A percentile compares a stretch with the other conserved stretches of the same genome.
These are phyloP conservation scores for Pseudogymnoascus sp. DNA, from an alignment of 2,329 filamentous ascomycete genomes.

Conservation along the genomic window DNA sequence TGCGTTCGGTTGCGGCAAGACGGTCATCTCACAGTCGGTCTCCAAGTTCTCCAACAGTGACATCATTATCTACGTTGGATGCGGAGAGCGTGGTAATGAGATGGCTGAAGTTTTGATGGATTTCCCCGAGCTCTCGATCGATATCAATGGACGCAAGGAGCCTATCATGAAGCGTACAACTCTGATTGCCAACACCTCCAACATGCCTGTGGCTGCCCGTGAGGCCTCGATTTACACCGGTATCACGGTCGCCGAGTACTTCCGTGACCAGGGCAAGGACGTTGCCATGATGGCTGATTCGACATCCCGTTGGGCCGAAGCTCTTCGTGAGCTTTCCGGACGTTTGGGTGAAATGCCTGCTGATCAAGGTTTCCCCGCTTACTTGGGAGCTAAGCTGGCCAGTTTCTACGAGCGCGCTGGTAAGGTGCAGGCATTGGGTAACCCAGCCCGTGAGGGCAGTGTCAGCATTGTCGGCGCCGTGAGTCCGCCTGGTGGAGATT, in stretches of 20 bases:
- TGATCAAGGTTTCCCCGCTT: slow-evolving; percentile 98
- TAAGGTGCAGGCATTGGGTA: slow-evolving; percentile 75
- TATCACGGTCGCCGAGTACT: slow-evolving; percentile 92
- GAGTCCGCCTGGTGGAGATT: slow-evolving; percentile 95
- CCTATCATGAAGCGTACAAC: slow-evolving; percentile 99
- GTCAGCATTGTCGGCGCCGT: slow-evolving; percentile 97
- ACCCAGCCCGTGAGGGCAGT: slow-evolving; percentile 79
- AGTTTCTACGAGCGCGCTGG: slow-evolving; percentile 99
- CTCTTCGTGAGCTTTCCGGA: slow-evolving; percentile 95
- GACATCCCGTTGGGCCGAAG: slow-evolving; percentile 95
- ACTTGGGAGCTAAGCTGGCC: slow-evolving; percentile 90
- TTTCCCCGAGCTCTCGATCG: slow-evolving; percentile 95
- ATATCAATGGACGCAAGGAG: slow-evolving; percentile 88
- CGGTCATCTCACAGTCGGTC: slow-evolving; percentile 95
- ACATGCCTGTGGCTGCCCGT: slow-evolving; percentile 98
- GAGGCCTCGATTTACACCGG: slow-evolving; percentile 98
- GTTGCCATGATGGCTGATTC: slow-evolving; percentile 99
- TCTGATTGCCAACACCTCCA: slow-evolving; percentile 97
- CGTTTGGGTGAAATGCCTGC: slow-evolving; percentile 99
- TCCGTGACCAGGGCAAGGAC: slow-evolving; percentile 91
- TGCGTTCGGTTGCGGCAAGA: slow-evolving; percentile 98
- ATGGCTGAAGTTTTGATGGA: slow-evolving; percentile 99
- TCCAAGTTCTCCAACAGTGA: slow-evolving; percentile 99
- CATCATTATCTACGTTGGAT: slow-evolving; percentile 95
- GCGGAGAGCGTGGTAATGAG: slow-evolving; percentile 89